Evolutionary conservation across 371 early-diverging fungal genomes (phyloP), one percentile per base, ranked within the genome.

Genomic region (Batrachochytrium dendrobatidis): DNA sequence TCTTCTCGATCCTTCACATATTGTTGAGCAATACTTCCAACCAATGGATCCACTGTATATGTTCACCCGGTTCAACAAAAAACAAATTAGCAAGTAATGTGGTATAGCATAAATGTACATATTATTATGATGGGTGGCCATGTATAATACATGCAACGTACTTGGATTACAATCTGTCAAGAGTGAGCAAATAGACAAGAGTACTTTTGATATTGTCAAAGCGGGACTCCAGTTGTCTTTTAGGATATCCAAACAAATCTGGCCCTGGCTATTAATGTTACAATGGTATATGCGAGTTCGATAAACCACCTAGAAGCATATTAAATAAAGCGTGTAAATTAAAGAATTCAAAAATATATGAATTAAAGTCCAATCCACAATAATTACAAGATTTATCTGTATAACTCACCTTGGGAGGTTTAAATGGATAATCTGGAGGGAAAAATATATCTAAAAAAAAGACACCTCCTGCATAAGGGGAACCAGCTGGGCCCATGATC

Each of bases 181-280:
- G 58, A 92, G 80, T 29, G 90, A 91, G 64, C 88, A 85, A 58
- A 96, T 88, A 8, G 89, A 88, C 24, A 94, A 72, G 51, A 97
- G 71, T 6, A 95, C 92, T 73, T 92, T 97, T 32, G 87, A 82
- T 56, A 94, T 88, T 12, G 97, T 95, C 60, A 98, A 70, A 15
- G 93, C 92, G 1, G 97, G 97, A 33, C 87, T 86, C 98, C 98
- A 97, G 65, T 92, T 88, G 65, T 94, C 92, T 65, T 89, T 91
- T 35, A 97, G 75, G 33, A 94, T 89, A 64, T 94, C 94, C 62
- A 97, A 71, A 71, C 97, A 96, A 61, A 97, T 94, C 44, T 75
- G 79, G 17, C 98, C 98, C 58, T 84, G 83, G 39, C 79, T 76
- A 73, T 92, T 92, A 68, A 97, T 88, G 74, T 97, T 97, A 76